Evolutionary conservation across 2,329 filamentous ascomycete species (phyloP), one percentile per base, ranked within the genome.

Genomic region (Calonectria honghensis): DNA sequence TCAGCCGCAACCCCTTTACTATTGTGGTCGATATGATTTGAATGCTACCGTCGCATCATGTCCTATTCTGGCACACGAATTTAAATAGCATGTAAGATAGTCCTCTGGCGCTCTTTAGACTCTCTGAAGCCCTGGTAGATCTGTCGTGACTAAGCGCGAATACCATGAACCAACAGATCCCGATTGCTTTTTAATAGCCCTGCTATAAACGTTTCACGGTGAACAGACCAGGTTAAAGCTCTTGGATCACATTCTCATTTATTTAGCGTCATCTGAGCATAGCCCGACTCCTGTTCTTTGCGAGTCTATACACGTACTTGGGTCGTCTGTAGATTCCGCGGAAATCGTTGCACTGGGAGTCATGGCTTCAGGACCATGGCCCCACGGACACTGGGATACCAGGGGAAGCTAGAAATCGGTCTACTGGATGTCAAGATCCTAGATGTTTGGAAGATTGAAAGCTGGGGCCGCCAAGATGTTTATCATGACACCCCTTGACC

Each of bases 31-130:
- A 27, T 37, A 59, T 27, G 41, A 37, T 14, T 4, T 24, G 35
- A 18, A 61, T 61, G 32, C 32, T 61, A 61, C 57, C 57, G 57
- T 63, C 39, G 57, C 57, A 41, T 63, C 24, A 29, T 14, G 35
- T n/a, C 39, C 24, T 24, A 27, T 27, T 63, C 18, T 63, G 14
- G 32, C 35, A 63, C 14, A 6, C 27, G n/a, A 14, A 39, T 31
- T 63, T 39, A 63, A 6, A 18, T 10, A 39, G n/a, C 24, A 27
- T 24, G 27, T 39, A 18, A 27, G 57, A 61, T 27, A 24, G 16
- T 27, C 6, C 35, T 24, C 13, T 39, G 24, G 13, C 27, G 13
- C 5, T 11, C n/a, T 61, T 63, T 29, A 37, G 57, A 27, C 18
- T 35, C 18, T 18, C n/a, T 24, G 13, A 61, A 24, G n/a, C 57